phyloP scores from a whole-genome alignment of 163 green algal genomes.

The Botryococcus braunii region DNA sequence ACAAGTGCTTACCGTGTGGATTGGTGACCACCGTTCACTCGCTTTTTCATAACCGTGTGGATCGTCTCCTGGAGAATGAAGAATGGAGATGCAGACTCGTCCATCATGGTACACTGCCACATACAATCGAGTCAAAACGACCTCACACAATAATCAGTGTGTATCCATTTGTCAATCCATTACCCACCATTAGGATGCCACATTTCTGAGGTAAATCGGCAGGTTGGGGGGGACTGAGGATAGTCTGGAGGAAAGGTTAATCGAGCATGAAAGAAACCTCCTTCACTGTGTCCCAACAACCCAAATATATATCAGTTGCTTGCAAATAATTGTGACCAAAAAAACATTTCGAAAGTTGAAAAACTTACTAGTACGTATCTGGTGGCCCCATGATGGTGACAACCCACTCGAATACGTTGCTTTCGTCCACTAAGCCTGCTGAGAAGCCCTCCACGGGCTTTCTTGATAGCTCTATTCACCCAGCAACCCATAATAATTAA shows the following conservation, averaged over 20 bases:
- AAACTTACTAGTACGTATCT: constrained; percentile 90
- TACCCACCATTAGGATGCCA: constrained; percentile 95
- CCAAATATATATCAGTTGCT: neutral
- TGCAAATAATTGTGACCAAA: neutral
- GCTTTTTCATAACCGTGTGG: constrained; percentile 92
- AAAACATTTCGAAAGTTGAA: neutral
- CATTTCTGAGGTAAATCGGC: constrained; percentile 97
- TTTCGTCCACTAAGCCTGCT: constrained; percentile 92
- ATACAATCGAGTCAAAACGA: neutral
- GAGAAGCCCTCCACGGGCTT: constrained; percentile 98
- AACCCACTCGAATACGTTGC: constrained; percentile 96
- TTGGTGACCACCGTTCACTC: constrained; percentile 90
- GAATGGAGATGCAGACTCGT: constrained; percentile 98
- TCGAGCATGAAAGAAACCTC: constrained; percentile 96
- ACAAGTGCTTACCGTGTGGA: constrained; percentile 85
- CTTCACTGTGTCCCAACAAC: constrained; percentile 60
- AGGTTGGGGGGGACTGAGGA: constrained; percentile 86
- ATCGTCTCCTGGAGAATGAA: constrained; percentile 94
- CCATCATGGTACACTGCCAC: constrained; percentile 92
- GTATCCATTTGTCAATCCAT: too few species aligned
- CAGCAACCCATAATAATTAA: constrained; percentile 1
- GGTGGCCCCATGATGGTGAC: constrained; percentile 97
- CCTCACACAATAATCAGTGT: neutral
- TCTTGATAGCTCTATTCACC: constrained; percentile 84
- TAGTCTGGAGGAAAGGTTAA: constrained; percentile 98